Evolutionary conservation across 345 rosid genomes (phyloP).

Genomic region (Arabidopsis suecica): DNA sequence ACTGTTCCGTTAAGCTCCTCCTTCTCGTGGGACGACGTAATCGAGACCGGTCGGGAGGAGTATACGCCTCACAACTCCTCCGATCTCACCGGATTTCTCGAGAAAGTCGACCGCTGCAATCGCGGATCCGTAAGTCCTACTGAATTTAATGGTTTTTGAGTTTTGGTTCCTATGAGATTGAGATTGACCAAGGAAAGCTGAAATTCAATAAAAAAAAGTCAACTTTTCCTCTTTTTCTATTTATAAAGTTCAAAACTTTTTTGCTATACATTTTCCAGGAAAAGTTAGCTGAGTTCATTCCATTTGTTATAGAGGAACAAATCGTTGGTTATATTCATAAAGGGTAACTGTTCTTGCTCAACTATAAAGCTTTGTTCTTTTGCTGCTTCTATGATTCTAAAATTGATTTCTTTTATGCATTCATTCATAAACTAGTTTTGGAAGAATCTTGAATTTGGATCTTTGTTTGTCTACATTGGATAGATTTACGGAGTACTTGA

Average conservation of each 20-base stretch:
- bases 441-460: not conserved
- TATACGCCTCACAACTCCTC: constrained; percentile 46
- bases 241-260: not conserved
- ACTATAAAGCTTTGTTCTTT: not conserved
- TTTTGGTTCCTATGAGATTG: constrained; percentile 12
- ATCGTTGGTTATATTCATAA: constrained; percentile 71
- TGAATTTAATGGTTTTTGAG: not conserved
- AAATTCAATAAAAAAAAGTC: not conserved
- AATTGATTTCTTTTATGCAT: not conserved
- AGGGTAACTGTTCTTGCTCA: constrained; percentile 46
- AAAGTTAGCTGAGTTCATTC: constrained; percentile 58
- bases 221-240: not conserved
- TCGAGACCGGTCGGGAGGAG: constrained; percentile 50
- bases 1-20: constrained; percentile 27
- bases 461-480: constrained; percentile 27
- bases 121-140: constrained; percentile 62
- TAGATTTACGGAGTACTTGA: constrained; percentile 71
- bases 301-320: constrained; percentile 62
- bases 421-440: not conserved
- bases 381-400: constrained; percentile 15
- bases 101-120: constrained; percentile 68
- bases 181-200: not conserved
- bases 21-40: constrained; percentile 83
- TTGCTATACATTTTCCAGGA: constrained; percentile 49
- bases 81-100: constrained; percentile 67